phyloP scores from a whole-genome alignment of 108 stramenopile genomes.

The Aurantiochytrium sp. region DNA sequence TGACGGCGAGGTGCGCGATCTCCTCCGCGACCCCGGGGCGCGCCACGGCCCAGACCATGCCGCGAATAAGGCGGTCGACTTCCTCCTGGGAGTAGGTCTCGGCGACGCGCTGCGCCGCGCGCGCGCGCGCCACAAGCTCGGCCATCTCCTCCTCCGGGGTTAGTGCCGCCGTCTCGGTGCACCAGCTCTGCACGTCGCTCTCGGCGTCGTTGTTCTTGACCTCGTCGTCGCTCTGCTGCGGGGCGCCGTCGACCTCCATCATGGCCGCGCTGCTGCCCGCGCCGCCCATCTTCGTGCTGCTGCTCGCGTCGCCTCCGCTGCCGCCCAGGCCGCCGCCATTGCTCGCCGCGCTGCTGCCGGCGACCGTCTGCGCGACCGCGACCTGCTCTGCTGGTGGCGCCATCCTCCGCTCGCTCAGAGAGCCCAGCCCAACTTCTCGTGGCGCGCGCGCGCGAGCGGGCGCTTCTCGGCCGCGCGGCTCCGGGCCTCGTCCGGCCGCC shows the following conservation, averaged over 20 bases:
- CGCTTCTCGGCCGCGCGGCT: no score
- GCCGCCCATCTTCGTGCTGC: no score
- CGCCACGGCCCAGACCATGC: not conserved
- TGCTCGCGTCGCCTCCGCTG: no score
- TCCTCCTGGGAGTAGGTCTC: not conserved
- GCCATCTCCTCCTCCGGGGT: not conserved
- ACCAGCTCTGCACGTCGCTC: not conserved
- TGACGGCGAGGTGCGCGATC: not conserved
- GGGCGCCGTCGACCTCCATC: slow-evolving; percentile 3
- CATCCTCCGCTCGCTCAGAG: no score
- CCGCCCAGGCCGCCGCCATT: no score
- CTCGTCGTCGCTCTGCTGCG: not conserved
- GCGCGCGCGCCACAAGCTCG: not conserved
- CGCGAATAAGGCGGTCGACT: not conserved
- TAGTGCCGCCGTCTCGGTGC: not conserved
- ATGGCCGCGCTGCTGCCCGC: not conserved
- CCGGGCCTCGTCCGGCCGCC: no score
- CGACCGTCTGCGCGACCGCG: no score
- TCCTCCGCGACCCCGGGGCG: slow-evolving; percentile 5
- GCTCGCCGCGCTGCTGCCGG: no score
- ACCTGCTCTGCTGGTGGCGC: no score
- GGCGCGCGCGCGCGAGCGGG: no score
- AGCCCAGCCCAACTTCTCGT: no score
- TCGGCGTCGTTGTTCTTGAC: not conserved
- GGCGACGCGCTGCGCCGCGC: not conserved